Base-by-base conservation (phyloP, 495 filamentous ascomycete genomes). In the Podospora appendiculata region DNA sequence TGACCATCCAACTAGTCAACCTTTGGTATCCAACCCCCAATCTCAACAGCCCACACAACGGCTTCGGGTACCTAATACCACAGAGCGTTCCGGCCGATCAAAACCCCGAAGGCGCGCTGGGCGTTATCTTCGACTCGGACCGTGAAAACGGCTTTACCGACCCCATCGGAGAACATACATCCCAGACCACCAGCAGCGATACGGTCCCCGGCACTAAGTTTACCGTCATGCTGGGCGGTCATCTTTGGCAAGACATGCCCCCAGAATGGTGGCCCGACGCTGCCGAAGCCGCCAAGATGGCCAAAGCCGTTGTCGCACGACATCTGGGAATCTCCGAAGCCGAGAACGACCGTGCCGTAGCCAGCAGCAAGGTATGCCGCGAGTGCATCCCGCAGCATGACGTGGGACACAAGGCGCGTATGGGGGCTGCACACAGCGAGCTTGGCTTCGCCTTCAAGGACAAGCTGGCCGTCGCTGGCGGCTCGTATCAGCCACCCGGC, bases 211-310 rank as follows among this genome's bases (percentile, higher is more conserved):
- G 89, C 33, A 96, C 89, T 13, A 96, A 95, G 63, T 65, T 99
- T 33, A 96, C 92, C 12, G 87, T 97, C 47, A 95, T 99, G 87
- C 68, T 97, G 18, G 93, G 93, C 47, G 93, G 93, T 6, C 92
- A 96, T 70, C 90, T 85, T 72, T 97, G 91, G 92, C 81, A 88
- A 56, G 75, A 65, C 41, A 66, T 76, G 19, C 64, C 69, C 12
- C 43, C 61, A 0, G 70, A 77, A 19, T 71, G 72, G 39, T 74
- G 74, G 41, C 87, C 87, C 0, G 72, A 79, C 53, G 72, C 82
- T 46, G 75, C 83, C 10, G 71, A 84, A 50, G 89, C 83, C 17
- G 69, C 82, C 32, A 57, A 60, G 2, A 85, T 91, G 78, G 90
- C 92, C 14, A 75, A 75, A 25, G 64, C 70, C 8, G 72, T 91